Base-by-base conservation (phyloP, 805 yeast genomes). In the Candida coquimbonensis region DNA sequence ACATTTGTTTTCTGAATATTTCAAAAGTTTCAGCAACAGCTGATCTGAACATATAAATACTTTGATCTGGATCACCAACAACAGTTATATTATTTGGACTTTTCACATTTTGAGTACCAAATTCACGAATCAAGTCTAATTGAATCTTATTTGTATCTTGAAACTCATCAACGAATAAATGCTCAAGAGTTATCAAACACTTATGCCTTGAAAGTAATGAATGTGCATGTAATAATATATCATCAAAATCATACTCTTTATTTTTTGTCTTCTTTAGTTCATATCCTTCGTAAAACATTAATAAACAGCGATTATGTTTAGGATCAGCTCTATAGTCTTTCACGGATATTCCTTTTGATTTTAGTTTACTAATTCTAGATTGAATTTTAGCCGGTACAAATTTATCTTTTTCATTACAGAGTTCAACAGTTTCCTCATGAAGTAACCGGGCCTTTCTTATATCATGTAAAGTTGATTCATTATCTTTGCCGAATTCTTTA, bases 51-150 rank as follows among this genome's bases (percentile, higher is more conserved):
- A 83, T 88, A 61, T 93, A 91, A 21, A 91, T 91, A 57, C 95
- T 83, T 63, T 91, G 99, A 62, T 93, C 96, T 0, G 96, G 96
- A 59, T 91, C 99, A 1, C 99, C 99, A 2, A 91, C 97, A 1
- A 89, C 81, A 0, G 97, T 87, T 9, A 91, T 74, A 47, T 81
- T 81, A 49, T 78, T 60, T 34, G 69, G 70, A 17, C 58, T 43
- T 17, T 64, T 61, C 4, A 62, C 55, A 36, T 74, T 68, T 47
- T 68, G 68, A 12, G 59, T 56, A 0, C 81, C 71, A 31, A 84
- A 64, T 5, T 68, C 65, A 49, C 73, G 74, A 70, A 87, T 74
- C 39, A 93, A 67, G 45, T 78, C 77, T 51, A 88, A 69, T 60
- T 91, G 98, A 16, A 88, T 71, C 33, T 69, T 69, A 54, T 85